Evolutionary conservation across 192 early-diverging fungal genomes (phyloP), one percentile per base, ranked within the genome.

Genomic region (Umbelopsis ramanniana): DNA sequence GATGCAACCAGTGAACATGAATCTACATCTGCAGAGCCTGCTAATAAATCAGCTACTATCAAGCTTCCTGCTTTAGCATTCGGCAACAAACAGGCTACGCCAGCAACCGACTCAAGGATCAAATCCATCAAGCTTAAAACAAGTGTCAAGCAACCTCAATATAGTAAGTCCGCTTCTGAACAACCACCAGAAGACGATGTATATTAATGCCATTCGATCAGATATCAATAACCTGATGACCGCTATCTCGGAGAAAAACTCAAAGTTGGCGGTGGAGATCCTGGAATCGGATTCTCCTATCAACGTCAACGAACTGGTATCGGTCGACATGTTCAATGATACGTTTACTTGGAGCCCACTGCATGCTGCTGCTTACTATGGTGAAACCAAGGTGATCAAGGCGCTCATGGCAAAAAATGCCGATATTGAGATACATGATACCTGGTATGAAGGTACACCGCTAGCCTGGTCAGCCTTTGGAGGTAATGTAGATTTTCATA

Each of bases 391-490:
- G 47, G 81, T 94, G 15, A 77, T 91, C 9, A 81, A 86, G 63
- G 74, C 86, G 22, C 86, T 98, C 14, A 85, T 96, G 72, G 85
- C 85, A 7, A 81, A 86, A 45, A 93, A 93, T 12, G 95, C 93
- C 6, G 76, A 95, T 50, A 79, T 96, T 24, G 93, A 96, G 72
- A 70, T 93, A 0, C 77, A 89, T 12, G 96, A 98, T 77, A 94
- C 94, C 2, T 91, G 93, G 90, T 91, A 96, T 73, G 78, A 82
- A 17, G 93, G 89, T 4, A 88, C 89, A 37, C 91, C 96, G n/a
- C 81, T 98, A 17, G 93, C 91, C 0, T 98, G 96, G 96, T 94
- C 95, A 14, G 93, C 93, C 5, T 96, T 92, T 76, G 93, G 89
- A 33, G 86, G 84, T 76, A 74, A 72, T 53, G 23, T n/a, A 29